phyloP scores from a whole-genome alignment of 768 basidiomycete genomes.

The Termitomyces sp. region DNA sequence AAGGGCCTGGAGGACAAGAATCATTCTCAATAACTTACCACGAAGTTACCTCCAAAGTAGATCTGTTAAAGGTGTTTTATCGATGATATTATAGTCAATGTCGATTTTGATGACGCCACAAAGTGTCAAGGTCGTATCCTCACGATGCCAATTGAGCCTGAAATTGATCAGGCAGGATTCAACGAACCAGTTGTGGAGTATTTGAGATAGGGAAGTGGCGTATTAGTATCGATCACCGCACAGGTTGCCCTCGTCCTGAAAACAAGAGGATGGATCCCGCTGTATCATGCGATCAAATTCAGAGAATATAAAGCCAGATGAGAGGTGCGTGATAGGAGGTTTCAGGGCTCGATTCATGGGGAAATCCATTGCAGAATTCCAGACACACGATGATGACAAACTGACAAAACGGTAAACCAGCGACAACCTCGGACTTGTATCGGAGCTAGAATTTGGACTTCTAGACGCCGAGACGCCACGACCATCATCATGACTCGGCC shows the following conservation, averaged over 20 bases:
- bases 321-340: background rate
- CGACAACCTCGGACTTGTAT: background rate
- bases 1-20: background rate
- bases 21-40: background rate
- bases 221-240: background rate
- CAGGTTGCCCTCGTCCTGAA: background rate
- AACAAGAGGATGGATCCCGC: background rate
- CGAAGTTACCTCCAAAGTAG: background rate
- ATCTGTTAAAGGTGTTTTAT: background rate
- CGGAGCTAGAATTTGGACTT: background rate
- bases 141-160: background rate
- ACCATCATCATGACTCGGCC: no score
- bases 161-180: background rate
- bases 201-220: background rate
- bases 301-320: no score
- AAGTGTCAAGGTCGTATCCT: background rate
- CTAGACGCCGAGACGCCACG: no score
- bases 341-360: background rate
- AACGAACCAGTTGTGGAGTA: background rate
- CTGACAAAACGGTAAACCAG: no score
- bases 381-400: background rate
- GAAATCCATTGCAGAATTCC: background rate
- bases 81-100: background rate
- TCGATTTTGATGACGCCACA: constrained; percentile 1
- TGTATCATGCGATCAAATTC: no score